These are phyloP conservation scores for Cajanus cajan DNA, from an alignment of 306 rosid species.

Conservation along the genomic window DNA sequence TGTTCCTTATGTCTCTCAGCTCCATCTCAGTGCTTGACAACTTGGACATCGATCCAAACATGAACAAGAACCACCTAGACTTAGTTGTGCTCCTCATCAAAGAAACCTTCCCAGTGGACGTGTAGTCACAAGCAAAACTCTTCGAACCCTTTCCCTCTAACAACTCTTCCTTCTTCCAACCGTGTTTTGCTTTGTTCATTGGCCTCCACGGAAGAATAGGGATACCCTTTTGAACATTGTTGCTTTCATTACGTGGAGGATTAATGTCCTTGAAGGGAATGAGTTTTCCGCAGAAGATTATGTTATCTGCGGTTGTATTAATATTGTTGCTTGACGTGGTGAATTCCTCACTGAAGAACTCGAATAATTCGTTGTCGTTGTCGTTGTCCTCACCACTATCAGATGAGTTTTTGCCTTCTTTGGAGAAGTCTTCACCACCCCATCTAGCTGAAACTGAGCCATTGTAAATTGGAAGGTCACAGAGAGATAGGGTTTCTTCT, in stretches of 20 bases:
- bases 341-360: conserved; percentile 67
- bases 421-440: conserved; percentile 45
- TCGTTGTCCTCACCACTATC: too few relatives aligned
- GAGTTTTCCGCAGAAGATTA: conserved; percentile 84
- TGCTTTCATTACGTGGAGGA: not conserved
- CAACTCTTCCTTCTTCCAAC: not conserved
- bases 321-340: conserved; percentile 34
- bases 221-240: not conserved
- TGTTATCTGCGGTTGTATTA: conserved; percentile 26
- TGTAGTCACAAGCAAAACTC: conserved; percentile 11
- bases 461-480: conserved; percentile 65
- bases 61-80: conserved; percentile 60
- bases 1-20: conserved; percentile 52
- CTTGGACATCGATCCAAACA: conserved; percentile 56
- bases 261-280: conserved; percentile 54
- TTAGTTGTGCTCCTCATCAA: conserved; percentile 42
- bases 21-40: conserved; percentile 57
- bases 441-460: conserved; percentile 37
- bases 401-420: conserved; percentile 15
- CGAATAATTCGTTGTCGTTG: conserved; percentile 42
- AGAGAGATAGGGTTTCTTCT: conserved; percentile 67
- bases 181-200: not conserved
- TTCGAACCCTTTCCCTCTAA: conserved; percentile 3
- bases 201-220: not conserved
- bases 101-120: conserved; percentile 40